Evolutionary conservation across 441 rosid genomes (phyloP), one percentile per base, ranked within the genome.

Genomic region (Theobroma grandiflorum): DNA sequence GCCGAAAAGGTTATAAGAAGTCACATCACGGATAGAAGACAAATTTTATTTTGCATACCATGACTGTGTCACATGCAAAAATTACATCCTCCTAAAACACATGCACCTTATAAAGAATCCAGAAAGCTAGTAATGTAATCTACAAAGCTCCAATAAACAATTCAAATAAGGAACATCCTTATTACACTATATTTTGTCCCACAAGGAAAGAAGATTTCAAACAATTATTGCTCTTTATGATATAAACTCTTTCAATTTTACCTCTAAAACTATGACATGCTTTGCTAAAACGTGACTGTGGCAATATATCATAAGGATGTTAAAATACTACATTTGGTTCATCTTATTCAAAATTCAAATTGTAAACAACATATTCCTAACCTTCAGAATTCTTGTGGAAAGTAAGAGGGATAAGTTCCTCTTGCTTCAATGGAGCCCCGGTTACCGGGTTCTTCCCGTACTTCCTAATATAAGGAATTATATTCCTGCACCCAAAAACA

Each of bases 311-410:
- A 57, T 12, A 42, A 7, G 50, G 20, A 1, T 12, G 66, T 5
- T 57, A 20, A 74, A 74, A 7, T 26, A 40, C 42, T 74, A 33
- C 15, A 50, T 50, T 14, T 37, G 15, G 42, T 65, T 76, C 22
- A 20, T 55, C 18, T 20, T 2, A 68, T 0, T 33, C 6, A 67
- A 49, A 31, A 64, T 47, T 4, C 0, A 4, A 57, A 55, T 22
- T 40, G 14, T 31, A 52, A 67, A 43, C 22, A 40, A 59, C 55
- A 52, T 52, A 22, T 74, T 26, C 0, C 76, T 50, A 82, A 96
- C 99, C 98, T 87, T 96, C 93, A 77, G 92, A 74, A 78, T 95
- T 95, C 80, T 91, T 92, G 86, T 93, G 98, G 81, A 96, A 96
- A 77, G 86, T 90, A 49, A 95, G 93, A 66, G 93, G 85, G 78